phyloP scores from a whole-genome alignment of 192 early-diverging fungal genomes.

The Coemansia sp. region DNA sequence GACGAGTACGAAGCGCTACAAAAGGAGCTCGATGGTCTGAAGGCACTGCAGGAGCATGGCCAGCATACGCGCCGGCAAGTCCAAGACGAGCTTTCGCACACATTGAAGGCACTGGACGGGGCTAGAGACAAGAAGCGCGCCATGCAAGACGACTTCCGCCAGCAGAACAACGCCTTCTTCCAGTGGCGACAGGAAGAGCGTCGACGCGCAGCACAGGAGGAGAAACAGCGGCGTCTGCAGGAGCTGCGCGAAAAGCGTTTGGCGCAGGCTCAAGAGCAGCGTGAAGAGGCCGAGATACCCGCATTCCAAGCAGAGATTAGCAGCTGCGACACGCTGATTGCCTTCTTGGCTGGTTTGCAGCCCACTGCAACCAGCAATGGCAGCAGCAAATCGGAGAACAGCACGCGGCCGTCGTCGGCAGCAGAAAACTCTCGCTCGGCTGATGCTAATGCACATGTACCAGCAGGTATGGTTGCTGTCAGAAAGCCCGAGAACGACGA shows the following conservation, averaged over 20 bases:
- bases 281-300: constrained; percentile 82
- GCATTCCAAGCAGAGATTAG: constrained; percentile 85
- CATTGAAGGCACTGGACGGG: constrained; percentile 70
- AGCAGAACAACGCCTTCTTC: constrained; percentile 71
- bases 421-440: constrained; percentile 56
- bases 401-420: constrained; percentile 37
- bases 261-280: constrained; percentile 69
- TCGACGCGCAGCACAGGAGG: constrained; percentile 60
- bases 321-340: constrained; percentile 76
- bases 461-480: constrained; percentile 72
- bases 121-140: constrained; percentile 65
- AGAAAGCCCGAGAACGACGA: constrained; percentile 76
- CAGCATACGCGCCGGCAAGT: constrained; percentile 66
- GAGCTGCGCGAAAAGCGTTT: constrained; percentile 67
- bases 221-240: constrained; percentile 64
- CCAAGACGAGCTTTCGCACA: constrained; percentile 65
- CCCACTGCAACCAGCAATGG: constrained; percentile 14
- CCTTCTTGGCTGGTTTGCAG: constrained; percentile 60
- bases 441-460: constrained; percentile 60
- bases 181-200: constrained; percentile 67
- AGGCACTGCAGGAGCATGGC: constrained; percentile 60
- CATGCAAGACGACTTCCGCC: constrained; percentile 69
- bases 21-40: constrained; percentile 66
- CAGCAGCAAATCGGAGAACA: constrained; percentile 32
- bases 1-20: constrained; percentile 69